phyloP scores from a whole-genome alignment of 2,329 filamentous ascomycete species.

The Fonsecaea pedrosoi region DNA sequence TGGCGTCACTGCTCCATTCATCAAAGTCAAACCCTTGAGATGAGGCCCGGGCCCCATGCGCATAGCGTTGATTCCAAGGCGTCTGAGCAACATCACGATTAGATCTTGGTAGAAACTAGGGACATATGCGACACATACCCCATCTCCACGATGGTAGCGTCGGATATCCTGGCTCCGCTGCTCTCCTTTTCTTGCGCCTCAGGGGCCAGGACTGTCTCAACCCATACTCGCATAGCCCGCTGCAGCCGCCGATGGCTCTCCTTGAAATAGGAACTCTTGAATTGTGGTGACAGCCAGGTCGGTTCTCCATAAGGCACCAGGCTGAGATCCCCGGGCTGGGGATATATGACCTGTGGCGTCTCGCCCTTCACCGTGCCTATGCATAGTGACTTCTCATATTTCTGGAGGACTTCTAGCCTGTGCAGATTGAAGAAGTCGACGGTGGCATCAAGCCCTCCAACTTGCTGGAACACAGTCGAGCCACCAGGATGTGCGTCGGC shows the following conservation, averaged over 20 bases:
- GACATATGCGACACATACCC: conserved; percentile 14
- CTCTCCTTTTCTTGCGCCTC: conserved; percentile 37
- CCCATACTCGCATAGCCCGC: conserved; percentile 35
- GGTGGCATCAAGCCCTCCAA: conserved; percentile 83
- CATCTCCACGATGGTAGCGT: conserved; percentile 29
- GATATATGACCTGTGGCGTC: conserved; percentile 74
- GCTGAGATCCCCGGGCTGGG: conserved; percentile 73
- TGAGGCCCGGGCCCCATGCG: conserved; percentile 35
- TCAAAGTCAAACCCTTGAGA: conserved; percentile 29
- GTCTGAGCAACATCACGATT: conserved; percentile 12
- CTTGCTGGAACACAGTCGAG: conserved; percentile 85
- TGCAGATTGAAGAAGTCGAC: conserved; percentile 75
- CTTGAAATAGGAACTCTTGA: conserved; percentile 60
- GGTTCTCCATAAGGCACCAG: conserved; percentile 83
- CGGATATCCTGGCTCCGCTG: conserved; percentile 29
- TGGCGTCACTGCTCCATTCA: conserved; percentile 31
- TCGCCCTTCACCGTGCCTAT: conserved; percentile 78
- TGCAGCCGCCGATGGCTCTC: conserved; percentile 35
- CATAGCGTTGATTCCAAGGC: conserved; percentile 36
- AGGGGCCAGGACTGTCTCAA: conserved; percentile 30
- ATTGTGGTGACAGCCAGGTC: conserved; percentile 77
- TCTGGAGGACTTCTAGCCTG: conserved; percentile 82
- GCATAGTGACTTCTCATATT: conserved; percentile 70
- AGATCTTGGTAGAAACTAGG: not conserved
- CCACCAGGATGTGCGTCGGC: conserved; percentile 87